Evolutionary conservation across 371 early-diverging fungal species (phyloP).

Genomic region (Blastocladiella emersonii): DNA sequence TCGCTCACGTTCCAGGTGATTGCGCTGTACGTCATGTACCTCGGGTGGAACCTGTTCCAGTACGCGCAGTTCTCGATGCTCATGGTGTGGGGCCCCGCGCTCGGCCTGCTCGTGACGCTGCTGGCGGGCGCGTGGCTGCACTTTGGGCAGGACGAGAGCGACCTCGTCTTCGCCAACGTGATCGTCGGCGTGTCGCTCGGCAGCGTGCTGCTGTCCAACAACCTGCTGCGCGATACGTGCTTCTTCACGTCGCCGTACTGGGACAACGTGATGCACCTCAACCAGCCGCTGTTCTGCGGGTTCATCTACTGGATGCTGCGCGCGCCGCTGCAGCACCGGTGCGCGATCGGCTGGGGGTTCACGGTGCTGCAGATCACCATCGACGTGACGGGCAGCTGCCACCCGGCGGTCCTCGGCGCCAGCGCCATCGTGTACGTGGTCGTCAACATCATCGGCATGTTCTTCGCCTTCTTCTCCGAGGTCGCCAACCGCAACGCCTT

Average conservation of each 20-base stretch:
- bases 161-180: not conserved
- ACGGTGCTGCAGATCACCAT: not conserved
- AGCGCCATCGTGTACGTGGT: not conserved
- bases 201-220: not conserved
- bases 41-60: not conserved
- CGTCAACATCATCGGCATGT: not conserved
- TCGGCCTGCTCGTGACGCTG: not conserved
- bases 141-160: not conserved
- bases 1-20: not conserved
- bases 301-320: slow-evolving; percentile 6
- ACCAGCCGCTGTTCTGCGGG: not conserved
- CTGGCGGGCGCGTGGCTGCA: not conserved
- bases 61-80: not conserved
- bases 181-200: not conserved
- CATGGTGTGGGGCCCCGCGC: not conserved
- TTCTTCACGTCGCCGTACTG: not conserved
- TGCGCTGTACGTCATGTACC: not conserved
- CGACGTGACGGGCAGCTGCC: not conserved
- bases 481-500: not conserved
- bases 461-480: slow-evolving; percentile 1
- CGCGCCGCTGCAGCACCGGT: not conserved
- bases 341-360: not conserved
- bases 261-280: slow-evolving; percentile 6
- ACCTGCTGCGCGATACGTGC: slow-evolving; percentile 1
- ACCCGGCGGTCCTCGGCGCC: not conserved